These are phyloP conservation scores for Trichodelitschia bisporula DNA, from an alignment of 495 filamentous ascomycete species.

Conservation along the genomic window DNA sequence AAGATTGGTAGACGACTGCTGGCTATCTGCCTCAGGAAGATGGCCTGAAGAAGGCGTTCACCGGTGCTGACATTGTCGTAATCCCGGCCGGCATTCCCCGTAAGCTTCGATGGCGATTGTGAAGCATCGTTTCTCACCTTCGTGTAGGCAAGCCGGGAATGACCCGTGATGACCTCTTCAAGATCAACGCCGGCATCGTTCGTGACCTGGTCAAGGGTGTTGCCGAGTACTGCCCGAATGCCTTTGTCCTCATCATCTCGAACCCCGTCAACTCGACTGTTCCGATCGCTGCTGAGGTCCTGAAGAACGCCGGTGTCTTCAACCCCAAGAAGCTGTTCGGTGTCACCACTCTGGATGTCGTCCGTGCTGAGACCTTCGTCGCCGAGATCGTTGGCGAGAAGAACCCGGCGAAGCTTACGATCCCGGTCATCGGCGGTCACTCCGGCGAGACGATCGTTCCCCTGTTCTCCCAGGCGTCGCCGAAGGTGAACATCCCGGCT, in stretches of 20 bases:
- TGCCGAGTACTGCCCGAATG: conserved; percentile 70
- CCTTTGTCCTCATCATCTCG: conserved; percentile 86
- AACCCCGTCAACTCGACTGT: conserved; percentile 99
- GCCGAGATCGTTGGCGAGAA: conserved; percentile 59
- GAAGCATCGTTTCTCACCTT: too few species aligned
- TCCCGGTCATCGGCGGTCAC: conserved; percentile 92
- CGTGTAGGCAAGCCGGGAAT: conserved; percentile 98
- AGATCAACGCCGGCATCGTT: conserved; percentile 90
- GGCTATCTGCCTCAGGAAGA: conserved; percentile 81
- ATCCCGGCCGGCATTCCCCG: conserved; percentile 96
- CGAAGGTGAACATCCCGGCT: conserved; percentile 51
- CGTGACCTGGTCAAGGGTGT: conserved; percentile 35
- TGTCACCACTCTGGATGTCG: conserved; percentile 94
- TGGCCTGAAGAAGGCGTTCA: conserved; percentile 67
- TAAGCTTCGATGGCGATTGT: too few species aligned
- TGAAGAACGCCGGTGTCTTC: conserved; percentile 82
- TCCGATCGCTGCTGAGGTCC: conserved; percentile 85
- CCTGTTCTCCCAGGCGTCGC: conserved; percentile 75
- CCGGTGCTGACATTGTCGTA: conserved; percentile 79
- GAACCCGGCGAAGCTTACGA: conserved; percentile 53
- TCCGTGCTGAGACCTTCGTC: conserved; percentile 92
- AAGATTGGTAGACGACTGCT: too few species aligned
- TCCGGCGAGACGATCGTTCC: conserved; percentile 95
- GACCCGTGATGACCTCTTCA: conserved; percentile 98
- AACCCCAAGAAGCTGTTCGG: conserved; percentile 85